Conservation (phyloP, 257 asterid species). For the Solanum rostratum region DNA sequence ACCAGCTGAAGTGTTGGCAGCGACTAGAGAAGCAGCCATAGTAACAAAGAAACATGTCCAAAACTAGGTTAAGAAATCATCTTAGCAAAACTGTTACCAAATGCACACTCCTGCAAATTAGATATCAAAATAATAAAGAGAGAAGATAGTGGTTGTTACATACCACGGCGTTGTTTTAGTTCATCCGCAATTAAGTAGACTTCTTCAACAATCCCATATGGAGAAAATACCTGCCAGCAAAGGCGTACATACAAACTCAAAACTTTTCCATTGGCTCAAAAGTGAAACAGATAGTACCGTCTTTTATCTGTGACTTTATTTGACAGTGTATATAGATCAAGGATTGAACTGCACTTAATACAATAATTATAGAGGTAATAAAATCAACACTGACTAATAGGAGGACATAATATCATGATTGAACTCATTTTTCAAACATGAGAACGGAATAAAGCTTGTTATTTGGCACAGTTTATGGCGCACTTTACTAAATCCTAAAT, state of each 20-base stretch:
- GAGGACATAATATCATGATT: neutral
- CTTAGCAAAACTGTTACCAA: neutral
- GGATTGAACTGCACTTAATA: neutral
- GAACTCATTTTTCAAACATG: neutral
- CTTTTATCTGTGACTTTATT: neutral
- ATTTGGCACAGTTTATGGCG: neutral
- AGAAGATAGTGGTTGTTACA: conserved; percentile 1
- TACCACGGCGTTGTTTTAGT: conserved; percentile 68
- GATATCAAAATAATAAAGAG: neutral
- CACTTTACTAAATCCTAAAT: neutral
- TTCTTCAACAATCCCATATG: conserved; percentile 70
- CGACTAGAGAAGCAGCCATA: neutral
- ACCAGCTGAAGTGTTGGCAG: neutral
- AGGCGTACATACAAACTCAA: conserved; percentile 12
- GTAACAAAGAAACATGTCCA: neutral
- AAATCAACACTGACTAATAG: neutral
- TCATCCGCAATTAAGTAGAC: conserved; percentile 60
- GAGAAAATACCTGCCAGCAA: conserved; percentile 63
- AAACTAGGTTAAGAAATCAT: neutral
- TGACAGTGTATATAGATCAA: neutral
- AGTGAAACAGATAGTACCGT: neutral
- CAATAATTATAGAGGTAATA: neutral
- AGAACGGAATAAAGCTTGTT: neutral
- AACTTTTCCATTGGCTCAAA: neutral
- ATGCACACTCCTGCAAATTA: neutral